Evolutionary conservation across 2,329 filamentous ascomycete genomes (phyloP).

Genomic region (Blumeriella jaapii): DNA sequence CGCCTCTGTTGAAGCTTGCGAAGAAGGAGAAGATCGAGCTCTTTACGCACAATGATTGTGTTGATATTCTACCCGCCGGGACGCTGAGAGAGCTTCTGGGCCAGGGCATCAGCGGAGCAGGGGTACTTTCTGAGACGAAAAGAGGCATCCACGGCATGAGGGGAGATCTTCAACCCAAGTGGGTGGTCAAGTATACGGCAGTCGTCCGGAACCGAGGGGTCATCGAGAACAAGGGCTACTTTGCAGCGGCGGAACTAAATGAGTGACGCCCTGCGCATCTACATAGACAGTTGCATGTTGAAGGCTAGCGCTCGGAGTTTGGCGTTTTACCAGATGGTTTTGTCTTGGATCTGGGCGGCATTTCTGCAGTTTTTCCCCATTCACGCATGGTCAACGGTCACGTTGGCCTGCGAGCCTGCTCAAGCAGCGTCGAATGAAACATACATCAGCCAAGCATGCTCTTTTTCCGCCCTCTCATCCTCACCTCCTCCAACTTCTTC

Average conservation of each 20-base stretch:
- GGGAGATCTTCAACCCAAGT: conserved; percentile 75
- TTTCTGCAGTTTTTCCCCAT: too few relatives aligned
- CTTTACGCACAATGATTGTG: conserved; percentile 88
- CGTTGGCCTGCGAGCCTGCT: too few relatives aligned
- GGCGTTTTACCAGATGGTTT: conserved; percentile 1
- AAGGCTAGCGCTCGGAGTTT: conserved; percentile 3
- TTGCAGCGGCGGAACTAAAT: conserved; percentile 67
- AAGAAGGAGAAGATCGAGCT: conserved; percentile 75
- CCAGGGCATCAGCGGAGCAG: conserved; percentile 57
- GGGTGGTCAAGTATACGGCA: conserved; percentile 96
- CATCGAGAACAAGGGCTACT: conserved; percentile 97
- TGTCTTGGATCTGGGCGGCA: neutral
- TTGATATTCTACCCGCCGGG: conserved; percentile 76
- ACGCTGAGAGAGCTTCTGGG: conserved; percentile 78
- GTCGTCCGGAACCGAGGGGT: conserved; percentile 89
- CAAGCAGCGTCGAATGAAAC: too few relatives aligned
- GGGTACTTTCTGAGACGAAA: conserved; percentile 50
- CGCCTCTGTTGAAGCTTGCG: conserved; percentile 74
- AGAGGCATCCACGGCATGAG: conserved; percentile 44
- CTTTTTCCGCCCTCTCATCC: conserved; percentile 87
- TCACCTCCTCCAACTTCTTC: conserved; percentile 78
- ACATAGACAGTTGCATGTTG: conserved; percentile 1
- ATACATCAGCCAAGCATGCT: conserved; percentile 74
- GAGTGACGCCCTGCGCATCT: conserved; percentile 24
- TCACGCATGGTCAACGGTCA: too few relatives aligned